Conservation (phyloP, 179 eudicot genomes). For the Patellifolia procumbens region DNA sequence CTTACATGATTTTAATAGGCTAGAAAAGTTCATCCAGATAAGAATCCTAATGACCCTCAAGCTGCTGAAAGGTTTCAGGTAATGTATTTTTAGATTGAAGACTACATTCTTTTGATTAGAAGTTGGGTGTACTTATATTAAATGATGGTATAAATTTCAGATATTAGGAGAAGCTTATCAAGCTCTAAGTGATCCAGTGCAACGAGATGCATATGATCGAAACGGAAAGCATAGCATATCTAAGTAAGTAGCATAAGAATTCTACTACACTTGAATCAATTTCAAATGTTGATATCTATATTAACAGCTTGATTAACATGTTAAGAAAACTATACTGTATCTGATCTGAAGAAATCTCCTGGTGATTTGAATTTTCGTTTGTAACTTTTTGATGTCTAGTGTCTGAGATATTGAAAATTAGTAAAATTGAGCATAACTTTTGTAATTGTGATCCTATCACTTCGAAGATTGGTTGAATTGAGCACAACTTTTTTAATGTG, state of each 20-base stretch:
- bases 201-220: constrained; percentile 80
- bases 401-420: neutral
- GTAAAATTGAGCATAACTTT: no score
- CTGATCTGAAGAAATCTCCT: neutral
- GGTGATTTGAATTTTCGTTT: neutral
- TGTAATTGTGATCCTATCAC: no score
- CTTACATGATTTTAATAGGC: constrained; percentile 48
- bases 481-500: neutral
- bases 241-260: constrained; percentile 43
- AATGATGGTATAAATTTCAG: constrained; percentile 34
- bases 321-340: neutral
- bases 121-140: neutral
- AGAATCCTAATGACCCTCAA: constrained; percentile 81
- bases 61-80: constrained; percentile 96
- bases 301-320: neutral
- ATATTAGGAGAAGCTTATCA: constrained; percentile 93
- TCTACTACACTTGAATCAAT: constrained; percentile 10
- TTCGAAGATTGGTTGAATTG: neutral
- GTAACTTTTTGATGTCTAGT: neutral
- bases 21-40: constrained; percentile 88
- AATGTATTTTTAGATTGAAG: constrained; percentile 12
- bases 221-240: constrained; percentile 78
- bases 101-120: neutral
- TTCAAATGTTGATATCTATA: neutral
- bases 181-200: constrained; percentile 78